A percentile compares a stretch with the other conserved stretches of the same genome.
These are phyloP conservation scores for Dothidotthia symphoricarpi DNA, from an alignment of 2,329 filamentous ascomycete species.

Conservation along the genomic window DNA sequence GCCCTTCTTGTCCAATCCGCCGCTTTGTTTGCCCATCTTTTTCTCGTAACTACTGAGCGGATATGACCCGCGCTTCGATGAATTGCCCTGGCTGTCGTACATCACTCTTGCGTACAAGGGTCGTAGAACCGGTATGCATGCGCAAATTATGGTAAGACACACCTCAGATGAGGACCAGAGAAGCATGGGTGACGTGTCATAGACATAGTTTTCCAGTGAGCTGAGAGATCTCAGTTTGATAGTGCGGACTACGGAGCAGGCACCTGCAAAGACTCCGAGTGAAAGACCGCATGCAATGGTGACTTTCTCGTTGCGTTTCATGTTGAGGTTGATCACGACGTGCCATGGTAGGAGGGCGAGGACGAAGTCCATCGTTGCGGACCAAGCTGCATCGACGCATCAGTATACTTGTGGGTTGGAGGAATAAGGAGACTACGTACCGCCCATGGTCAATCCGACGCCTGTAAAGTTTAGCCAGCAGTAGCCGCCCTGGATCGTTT, in stretches of 20 bases:
- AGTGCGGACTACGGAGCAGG: constrained; percentile 34
- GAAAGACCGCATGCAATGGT: constrained; percentile 33
- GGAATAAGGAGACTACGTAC: constrained; percentile 5
- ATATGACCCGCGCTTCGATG: constrained; percentile 17
- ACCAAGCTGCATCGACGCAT: constrained; percentile 22
- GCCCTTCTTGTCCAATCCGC: constrained; percentile 2
- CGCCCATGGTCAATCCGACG: constrained; percentile 30
- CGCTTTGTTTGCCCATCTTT: constrained; percentile 12
- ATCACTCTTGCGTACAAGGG: constrained; percentile 43
- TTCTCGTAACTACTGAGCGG: constrained; percentile 21
- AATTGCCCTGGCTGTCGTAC: constrained; percentile 22
- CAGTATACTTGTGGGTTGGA: constrained; percentile 1
- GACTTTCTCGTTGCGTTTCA: constrained; percentile 38
- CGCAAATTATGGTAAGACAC: constrained; percentile 52
- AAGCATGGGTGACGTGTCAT: constrained; percentile 33
- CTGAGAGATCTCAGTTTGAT: constrained; percentile 29
- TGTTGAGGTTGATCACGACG: constrained; percentile 34
- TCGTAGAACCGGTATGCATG: constrained; percentile 51
- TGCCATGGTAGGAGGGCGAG: constrained; percentile 39
- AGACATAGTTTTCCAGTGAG: constrained; percentile 31
- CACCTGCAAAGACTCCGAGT: constrained; percentile 33
- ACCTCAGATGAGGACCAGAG: constrained; percentile 41
- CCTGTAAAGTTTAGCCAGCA: constrained; percentile 31
- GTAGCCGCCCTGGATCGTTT: constrained; percentile 20
- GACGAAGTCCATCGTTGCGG: constrained; percentile 36